phyloP scores from a whole-genome alignment of 108 stramenopile species.

The Nitzschia putrida region DNA sequence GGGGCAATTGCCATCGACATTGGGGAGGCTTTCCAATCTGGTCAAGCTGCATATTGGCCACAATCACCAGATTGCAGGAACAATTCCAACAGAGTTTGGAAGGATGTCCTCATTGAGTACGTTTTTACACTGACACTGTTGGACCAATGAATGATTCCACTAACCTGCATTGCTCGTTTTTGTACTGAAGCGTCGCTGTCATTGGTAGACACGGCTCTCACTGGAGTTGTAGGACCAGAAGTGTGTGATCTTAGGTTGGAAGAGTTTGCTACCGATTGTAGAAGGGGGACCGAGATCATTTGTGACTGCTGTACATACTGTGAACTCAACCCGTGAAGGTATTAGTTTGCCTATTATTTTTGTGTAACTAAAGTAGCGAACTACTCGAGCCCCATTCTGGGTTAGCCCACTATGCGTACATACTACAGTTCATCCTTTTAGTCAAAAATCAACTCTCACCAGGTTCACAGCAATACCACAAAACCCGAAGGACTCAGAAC shows the following conservation, averaged over 20 bases:
- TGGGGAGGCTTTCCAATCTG: not conserved
- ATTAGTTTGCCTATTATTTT: too few relatives aligned
- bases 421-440: too few relatives aligned
- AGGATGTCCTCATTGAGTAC: conserved; percentile 15
- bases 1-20: conserved; percentile 20
- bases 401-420: too few relatives aligned
- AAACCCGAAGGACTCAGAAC: not conserved
- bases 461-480: too few relatives aligned
- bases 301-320: conserved; percentile 27
- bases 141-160: not conserved
- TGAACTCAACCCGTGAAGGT: conserved; percentile 4
- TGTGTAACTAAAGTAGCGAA: too few relatives aligned
- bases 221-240: conserved; percentile 13
- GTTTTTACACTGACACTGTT: not conserved
- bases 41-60: conserved; percentile 7
- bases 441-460: too few relatives aligned
- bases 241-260: conserved; percentile 20
- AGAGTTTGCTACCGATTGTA: conserved; percentile 18
- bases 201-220: conserved; percentile 16
- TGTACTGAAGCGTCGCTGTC: conserved; percentile 7
- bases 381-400: too few relatives aligned
- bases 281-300: conserved; percentile 2
- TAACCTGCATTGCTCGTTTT: not conserved
- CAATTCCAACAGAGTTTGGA: conserved; percentile 22
- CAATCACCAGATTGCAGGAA: conserved; percentile 19